These are phyloP conservation scores for Orbilia javanica DNA, from an alignment of 2,329 filamentous ascomycete genomes.

Conservation along the genomic window DNA sequence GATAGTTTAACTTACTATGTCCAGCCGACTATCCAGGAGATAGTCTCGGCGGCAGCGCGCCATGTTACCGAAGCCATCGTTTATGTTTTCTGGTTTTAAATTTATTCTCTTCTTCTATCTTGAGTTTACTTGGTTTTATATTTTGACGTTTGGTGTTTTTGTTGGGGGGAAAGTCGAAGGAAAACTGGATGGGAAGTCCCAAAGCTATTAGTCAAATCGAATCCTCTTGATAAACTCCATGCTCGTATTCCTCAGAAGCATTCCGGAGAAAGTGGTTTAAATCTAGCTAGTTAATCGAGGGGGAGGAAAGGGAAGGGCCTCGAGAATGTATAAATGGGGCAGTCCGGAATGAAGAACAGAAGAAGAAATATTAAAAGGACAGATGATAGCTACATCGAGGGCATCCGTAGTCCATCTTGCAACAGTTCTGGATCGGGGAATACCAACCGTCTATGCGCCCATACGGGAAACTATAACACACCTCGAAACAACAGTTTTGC, in stretches of 20 bases:
- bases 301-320: not conserved
- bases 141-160: not conserved
- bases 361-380: not conserved
- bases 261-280: not conserved
- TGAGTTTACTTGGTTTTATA: not conserved
- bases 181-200: not conserved
- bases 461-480: constrained; percentile 5
- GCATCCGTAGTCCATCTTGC: not conserved
- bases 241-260: not conserved
- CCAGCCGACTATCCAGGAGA: constrained; percentile 72
- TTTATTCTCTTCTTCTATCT: not conserved
- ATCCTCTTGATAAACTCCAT: not conserved
- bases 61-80: constrained; percentile 1
- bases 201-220: not conserved
- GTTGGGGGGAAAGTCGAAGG: too few relatives aligned
- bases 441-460: constrained; percentile 4
- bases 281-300: too few relatives aligned
- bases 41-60: constrained; percentile 26
- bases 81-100: not conserved
- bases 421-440: not conserved
- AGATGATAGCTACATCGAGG: not conserved
- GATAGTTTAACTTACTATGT: constrained; percentile 74
- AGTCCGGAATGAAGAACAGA: not conserved
- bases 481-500: not conserved
- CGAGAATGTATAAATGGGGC: too few relatives aligned